Base-by-base conservation (phyloP, 2,329 filamentous ascomycete genomes). In the Sporothrix schenckii region DNA sequence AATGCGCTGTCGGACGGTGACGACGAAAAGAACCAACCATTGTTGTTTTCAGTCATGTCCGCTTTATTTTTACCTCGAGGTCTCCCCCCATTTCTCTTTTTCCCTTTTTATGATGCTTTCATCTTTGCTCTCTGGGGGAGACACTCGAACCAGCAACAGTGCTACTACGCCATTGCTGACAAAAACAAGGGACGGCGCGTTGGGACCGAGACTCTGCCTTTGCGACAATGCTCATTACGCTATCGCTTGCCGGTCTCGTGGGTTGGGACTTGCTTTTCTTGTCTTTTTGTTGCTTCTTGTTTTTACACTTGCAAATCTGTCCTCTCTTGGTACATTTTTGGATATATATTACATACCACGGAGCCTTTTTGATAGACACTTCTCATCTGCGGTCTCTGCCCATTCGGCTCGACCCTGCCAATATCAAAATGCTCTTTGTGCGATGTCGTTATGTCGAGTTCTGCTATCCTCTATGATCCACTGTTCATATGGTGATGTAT, bases 111-210 rank as follows among this genome's bases (percentile, higher is more conserved):
- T 39, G 34, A 1, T 34, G 5, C 34, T 34, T 30, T 50, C 44
- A n/a, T n/a, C 44, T 54, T 10, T 65, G 44, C 21, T 50, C 61
- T 50, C 61, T 19, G 65, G 68, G 34, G 66, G 73, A 74, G 70
- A 70, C 74, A 76, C 81, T 85, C 83, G 83, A 66, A 83, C 34
- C 41, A 81, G 79, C 83, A 83, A 86, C 79, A 86, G 85, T 86
- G 84, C 84, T 81, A 66, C 71, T 81, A 80, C 84, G 84, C 84
- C 85, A 86, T 86, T 82, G 83, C 78, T 74, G 72, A 69, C 58
- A 79, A 71, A 76, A 58, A 66, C 41, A 71, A 68, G 56, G 79
- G 72, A 76, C 79, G 82, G 76, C 81, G 84, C 82, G 81, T 85
- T 74, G 67, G 70, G 70, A 71, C 73, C 53, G 73, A 74, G 72